Base-by-base conservation (phyloP, 352 stramenopile genomes). In the Phytophthora quininea region DNA sequence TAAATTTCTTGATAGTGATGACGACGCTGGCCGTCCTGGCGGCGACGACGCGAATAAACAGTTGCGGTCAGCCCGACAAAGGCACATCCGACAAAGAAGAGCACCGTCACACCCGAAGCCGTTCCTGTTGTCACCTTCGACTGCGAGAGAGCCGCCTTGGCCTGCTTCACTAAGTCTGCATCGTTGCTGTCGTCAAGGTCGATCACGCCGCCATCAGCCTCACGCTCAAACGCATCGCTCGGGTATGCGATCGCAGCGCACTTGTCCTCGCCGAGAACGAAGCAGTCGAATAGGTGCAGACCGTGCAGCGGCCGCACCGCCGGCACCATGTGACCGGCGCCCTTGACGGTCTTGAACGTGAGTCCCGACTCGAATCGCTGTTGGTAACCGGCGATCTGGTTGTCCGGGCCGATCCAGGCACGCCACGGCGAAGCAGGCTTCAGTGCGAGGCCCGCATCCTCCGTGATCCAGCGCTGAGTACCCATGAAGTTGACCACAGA, bases 291-390 rank as follows among this genome's bases (percentile, higher is more conserved):
- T 38, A 93, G 71, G 61, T 86, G 58, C 15, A 91, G 74, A n/a
- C 77, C 78, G 27, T 88, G 80, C 8, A 87, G 64, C 52, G 86
- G 86, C 56, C 82, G 79, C 33, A 90, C 82, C 14, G 74, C 78
- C 0, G 84, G 81, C 24, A 91, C 92, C 83, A 97, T 95, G 72
- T 98, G 92, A 4, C 94, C 94, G 2, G 89, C 88, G 30, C 91
- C 92, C 49, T 96, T 93, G 68, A 98, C 91, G 1, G 92, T 98
- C 56, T 97, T 81, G 74, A 95, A 98, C 0, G 74, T 86, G 3
- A 97, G 62, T 15, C 82, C 87, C 45, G 55, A 48, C 24, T 96
- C 73, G 49, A 86, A 97, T 35, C 81, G 80, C 49, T 95, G 79
- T 29, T 92, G 80, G 62, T 97, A 92, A 7, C 91, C 91, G 8